Conservation (phyloP, 148 eudicot genomes). For the Dianthus caryophyllus region DNA sequence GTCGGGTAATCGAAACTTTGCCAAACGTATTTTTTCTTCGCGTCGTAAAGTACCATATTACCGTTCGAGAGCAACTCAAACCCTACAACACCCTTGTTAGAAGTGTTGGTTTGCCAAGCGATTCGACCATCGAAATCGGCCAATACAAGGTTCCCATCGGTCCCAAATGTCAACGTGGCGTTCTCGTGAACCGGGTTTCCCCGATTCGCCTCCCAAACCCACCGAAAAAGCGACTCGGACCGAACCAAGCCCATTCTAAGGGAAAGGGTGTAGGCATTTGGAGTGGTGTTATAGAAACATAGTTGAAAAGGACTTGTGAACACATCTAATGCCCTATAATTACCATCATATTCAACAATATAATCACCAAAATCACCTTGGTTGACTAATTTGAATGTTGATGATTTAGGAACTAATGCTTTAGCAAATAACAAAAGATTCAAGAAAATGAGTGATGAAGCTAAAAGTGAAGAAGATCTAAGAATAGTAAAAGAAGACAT, state of each 20-base stretch:
- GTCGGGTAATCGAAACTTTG: conserved; percentile 41
- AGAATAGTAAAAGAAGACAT: background rate
- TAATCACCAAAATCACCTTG: conserved; percentile 54
- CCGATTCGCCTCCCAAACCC: conserved; percentile 47
- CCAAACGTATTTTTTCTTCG: conserved; percentile 29
- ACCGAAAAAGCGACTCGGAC: conserved; percentile 28
- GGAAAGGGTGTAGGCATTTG: conserved; percentile 36
- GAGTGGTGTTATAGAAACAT: conserved; percentile 39
- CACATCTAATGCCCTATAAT: conserved; percentile 18
- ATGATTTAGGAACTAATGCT: conserved; percentile 24
- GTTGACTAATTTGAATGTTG: conserved; percentile 48
- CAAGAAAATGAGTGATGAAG: background rate
- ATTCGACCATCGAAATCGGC: conserved; percentile 30
- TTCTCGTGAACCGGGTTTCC: conserved; percentile 34
- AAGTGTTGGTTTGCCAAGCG: conserved; percentile 31
- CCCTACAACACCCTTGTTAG: conserved; percentile 32
- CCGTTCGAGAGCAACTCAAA: conserved; percentile 32
- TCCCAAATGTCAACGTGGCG: conserved; percentile 25
- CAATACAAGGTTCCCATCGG: conserved; percentile 30
- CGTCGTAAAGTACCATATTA: conserved; percentile 35
- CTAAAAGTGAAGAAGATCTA: background rate
- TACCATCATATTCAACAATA: conserved; percentile 36
- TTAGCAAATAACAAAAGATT: background rate
- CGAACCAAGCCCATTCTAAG: conserved; percentile 26
- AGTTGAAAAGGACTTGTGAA: conserved; percentile 30